Evolutionary conservation across 2,329 filamentous ascomycete species (phyloP), one percentile per base, ranked within the genome.

Genomic region (Pseudogymnoascus sp.): DNA sequence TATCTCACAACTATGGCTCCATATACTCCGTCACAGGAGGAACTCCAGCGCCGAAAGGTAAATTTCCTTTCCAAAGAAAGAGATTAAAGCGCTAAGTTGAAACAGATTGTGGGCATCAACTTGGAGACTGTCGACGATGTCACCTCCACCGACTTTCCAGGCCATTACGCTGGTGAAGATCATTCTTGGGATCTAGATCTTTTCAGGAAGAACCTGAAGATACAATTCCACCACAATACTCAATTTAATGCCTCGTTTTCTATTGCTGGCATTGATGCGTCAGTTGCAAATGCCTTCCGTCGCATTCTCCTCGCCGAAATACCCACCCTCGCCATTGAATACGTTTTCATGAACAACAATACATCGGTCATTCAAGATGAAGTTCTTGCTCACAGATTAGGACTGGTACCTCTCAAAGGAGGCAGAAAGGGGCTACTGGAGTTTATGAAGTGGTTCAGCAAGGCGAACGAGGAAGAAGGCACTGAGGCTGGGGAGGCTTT

Each of bases 341-440:
- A 86, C 67, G 91, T 96, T 74, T 99, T 89, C 78, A 87, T 97
- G 68, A 85, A 91, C 74, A 96, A 97, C 81, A 99, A 99, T 81
- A 97, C 93, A 61, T 96, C 91, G 4, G 92, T 99, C 37, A 95
- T 99, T 72, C 93, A 97, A 75, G 95, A 99, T 74, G 95, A 99
- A 79, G 93, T 99, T 4, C 86, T 99, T 61, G 88, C 93, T 14
- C 90, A 95, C 75, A 85, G 95, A 51, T 81, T 99, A 34, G 95
- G 95, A 65, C 85, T 99, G 54, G 89, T 99, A 63, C 95, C 96
- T 16, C 87, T 99, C 69, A 89, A 87, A 68, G 95, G 91, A 68
- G 85, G 86, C 66, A 85, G 87, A 68, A 83, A 89, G 63, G 93
- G 90, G 61, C 80, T 99, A 63, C 80, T 80, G 64, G 85, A 88